Base-by-base conservation (phyloP, 1,284 basidiomycete genomes). In the Puccinia brachypodii region DNA sequence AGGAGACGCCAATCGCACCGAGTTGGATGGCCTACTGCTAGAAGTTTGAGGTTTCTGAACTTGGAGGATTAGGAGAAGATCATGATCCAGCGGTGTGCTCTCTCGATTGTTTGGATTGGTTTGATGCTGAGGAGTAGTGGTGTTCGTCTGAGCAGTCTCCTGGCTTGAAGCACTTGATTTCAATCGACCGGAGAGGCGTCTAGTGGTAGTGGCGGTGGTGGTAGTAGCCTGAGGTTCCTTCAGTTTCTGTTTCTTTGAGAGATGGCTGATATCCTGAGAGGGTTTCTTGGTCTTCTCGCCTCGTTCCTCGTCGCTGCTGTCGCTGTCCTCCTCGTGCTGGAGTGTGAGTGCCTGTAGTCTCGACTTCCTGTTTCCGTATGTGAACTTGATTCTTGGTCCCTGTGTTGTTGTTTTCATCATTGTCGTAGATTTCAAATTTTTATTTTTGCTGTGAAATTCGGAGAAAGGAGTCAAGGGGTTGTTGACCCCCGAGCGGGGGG, bases 331-430 rank as follows among this genome's bases (percentile, higher is more conserved):
- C n/a, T n/a, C 64, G 40, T 68, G n/a, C 14, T 68, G 22, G 2
- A 40, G 38, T 8, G 64, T 68, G 38, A 68, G 64, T 42, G 64
- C 7, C 4, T 68, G 1, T 11, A 68, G 38, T 68, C 64, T 9
- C 14, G 64, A 68, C 36, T 38, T 38, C 7, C 64, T 19, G 13
- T 68, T 68, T 11, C 64, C 64, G 14, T 68, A 68, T 38, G 64
- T 68, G 64, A 68, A 68, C 40, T 68, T 68, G 64, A 68, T 44
- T 68, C 64, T 40, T 68, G 64, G 64, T 22, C n/a, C 28, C 6
- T 56, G 53, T 25, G 3, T 56, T 56, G 47, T 19, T 50, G 47
- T n/a, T n/a, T n/a, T n/a, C n/a, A n/a, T n/a, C n/a, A n/a, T n/a
- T n/a, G n/a, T n/a, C n/a, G n/a, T n/a, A n/a, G n/a, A n/a, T n/a